Percentiles rank a stretch among this genome's conserved stretches.
phyloP scores from a whole-genome alignment of 176 grass and related monocot genomes.

The Oryza officinalis region DNA sequence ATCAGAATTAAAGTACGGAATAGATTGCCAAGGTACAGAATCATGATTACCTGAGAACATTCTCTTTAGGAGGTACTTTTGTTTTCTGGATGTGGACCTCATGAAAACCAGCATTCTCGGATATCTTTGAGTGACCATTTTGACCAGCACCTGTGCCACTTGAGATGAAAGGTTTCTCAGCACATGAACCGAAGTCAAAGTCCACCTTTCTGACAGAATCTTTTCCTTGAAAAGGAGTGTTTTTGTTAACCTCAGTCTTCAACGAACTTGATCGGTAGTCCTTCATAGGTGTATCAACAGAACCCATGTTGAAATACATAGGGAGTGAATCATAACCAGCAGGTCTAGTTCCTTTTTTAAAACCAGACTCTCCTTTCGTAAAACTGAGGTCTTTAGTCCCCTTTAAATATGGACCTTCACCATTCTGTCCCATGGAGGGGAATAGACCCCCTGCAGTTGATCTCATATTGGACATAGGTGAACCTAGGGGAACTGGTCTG shows the following conservation, averaged over 20 bases:
- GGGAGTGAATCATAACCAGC: constrained; percentile 39
- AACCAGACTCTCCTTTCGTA: constrained; percentile 39
- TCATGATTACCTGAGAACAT: constrained; percentile 44
- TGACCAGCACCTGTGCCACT: constrained; percentile 35
- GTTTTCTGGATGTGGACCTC: constrained; percentile 24
- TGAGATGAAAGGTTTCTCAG: constrained; percentile 45
- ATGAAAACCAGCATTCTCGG: constrained; percentile 21
- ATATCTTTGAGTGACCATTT: constrained; percentile 40
- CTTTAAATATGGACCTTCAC: constrained; percentile 44
- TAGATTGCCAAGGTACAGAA: constrained; percentile 11
- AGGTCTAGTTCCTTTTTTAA: constrained; percentile 42
- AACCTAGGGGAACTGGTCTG: constrained; percentile 33
- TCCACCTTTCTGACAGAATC: constrained; percentile 44
- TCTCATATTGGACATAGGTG: constrained; percentile 40
- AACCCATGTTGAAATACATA: constrained; percentile 44
- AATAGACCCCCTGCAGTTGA: constrained; percentile 40
- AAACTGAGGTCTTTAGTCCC: constrained; percentile 44
- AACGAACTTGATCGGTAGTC: constrained; percentile 35
- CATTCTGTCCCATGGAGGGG: constrained; percentile 36
- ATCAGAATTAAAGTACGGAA: neutral
- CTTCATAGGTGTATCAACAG: constrained; percentile 49
- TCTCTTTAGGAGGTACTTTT: constrained; percentile 28
- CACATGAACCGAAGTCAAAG: constrained; percentile 44
- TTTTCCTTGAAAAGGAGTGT: constrained; percentile 41
- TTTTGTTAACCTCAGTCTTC: constrained; percentile 45